These are phyloP conservation scores for Dalechampia spathulata DNA, from an alignment of 441 rosid species.

Conservation along the genomic window DNA sequence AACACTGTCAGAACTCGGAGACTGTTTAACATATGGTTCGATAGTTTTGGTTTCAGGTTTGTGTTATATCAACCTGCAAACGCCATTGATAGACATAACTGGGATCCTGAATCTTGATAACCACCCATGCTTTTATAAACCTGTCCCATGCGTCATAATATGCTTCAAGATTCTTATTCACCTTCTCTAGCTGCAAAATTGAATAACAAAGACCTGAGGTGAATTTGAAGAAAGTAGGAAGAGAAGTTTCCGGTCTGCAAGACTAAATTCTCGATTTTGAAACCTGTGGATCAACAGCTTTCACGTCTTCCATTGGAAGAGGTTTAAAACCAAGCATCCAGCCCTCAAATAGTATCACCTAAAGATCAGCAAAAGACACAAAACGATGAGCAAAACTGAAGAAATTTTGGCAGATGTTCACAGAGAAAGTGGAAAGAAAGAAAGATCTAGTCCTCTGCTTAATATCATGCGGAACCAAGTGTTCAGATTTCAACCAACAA, in stretches of 20 bases:
- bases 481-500: background rate
- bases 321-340: slow-evolving; percentile 99
- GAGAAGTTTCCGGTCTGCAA: slow-evolving; percentile 1
- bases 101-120: slow-evolving; percentile 87
- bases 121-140: slow-evolving; percentile 70
- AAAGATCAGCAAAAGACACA: slow-evolving; percentile 15
- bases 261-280: too few species aligned
- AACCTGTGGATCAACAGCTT: slow-evolving; percentile 89
- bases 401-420: too few species aligned
- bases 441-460: background rate
- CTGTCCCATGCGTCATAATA: slow-evolving; percentile 93
- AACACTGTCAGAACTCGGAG: background rate
- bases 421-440: background rate
- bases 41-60: background rate
- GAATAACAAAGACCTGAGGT: background rate
- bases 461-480: background rate
- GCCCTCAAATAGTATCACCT: slow-evolving; percentile 89
- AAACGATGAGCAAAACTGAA: background rate
- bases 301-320: slow-evolving; percentile 45
- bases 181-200: slow-evolving; percentile 51
- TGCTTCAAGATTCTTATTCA: slow-evolving; percentile 82
- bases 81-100: slow-evolving; percentile 91
- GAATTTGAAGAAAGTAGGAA: background rate
- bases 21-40: background rate
- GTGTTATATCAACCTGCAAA: slow-evolving; percentile 53